Conservation (phyloP, 2,329 filamentous ascomycete species). For the Sphaerulina vaccinii region DNA sequence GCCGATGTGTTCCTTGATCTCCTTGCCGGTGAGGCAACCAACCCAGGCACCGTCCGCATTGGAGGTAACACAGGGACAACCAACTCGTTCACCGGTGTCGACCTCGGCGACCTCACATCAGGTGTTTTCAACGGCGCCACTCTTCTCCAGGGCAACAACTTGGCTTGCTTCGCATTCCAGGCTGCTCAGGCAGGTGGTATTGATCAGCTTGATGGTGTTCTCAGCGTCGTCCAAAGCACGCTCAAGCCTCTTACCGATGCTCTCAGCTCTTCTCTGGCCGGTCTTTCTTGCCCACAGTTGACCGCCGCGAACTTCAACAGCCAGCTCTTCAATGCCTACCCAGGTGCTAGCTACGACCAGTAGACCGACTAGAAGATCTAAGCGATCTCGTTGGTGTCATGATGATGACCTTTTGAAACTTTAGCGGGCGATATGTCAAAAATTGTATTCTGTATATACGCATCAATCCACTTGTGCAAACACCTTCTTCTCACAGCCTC, state of each 20-base stretch:
- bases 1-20: conserved; percentile 22
- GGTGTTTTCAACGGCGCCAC: conserved; percentile 42
- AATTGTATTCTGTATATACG: background rate
- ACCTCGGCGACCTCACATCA: conserved; percentile 38
- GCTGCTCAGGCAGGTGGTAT: conserved; percentile 18
- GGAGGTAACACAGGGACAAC: conserved; percentile 41
- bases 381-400: conserved; percentile 9
- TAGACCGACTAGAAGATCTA: conserved; percentile 8
- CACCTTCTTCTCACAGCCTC: too few species aligned
- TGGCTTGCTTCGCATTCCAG: conserved; percentile 20
- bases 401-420: background rate
- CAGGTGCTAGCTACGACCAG: conserved; percentile 2
- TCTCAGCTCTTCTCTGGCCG: background rate
- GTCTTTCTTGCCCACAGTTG: conserved; percentile 1
- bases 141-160: conserved; percentile 23
- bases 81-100: conserved; percentile 38
- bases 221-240: background rate
- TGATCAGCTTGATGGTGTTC: conserved; percentile 13
- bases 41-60: conserved; percentile 34
- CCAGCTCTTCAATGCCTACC: conserved; percentile 7
- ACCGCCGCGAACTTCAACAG: background rate
- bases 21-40: conserved; percentile 3
- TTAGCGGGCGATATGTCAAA: background rate
- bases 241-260: conserved; percentile 16
- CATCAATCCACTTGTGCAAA: background rate